phyloP scores from a whole-genome alignment of 1,139 yeast genomes.

The Debaryomycetaceae sp. region DNA sequence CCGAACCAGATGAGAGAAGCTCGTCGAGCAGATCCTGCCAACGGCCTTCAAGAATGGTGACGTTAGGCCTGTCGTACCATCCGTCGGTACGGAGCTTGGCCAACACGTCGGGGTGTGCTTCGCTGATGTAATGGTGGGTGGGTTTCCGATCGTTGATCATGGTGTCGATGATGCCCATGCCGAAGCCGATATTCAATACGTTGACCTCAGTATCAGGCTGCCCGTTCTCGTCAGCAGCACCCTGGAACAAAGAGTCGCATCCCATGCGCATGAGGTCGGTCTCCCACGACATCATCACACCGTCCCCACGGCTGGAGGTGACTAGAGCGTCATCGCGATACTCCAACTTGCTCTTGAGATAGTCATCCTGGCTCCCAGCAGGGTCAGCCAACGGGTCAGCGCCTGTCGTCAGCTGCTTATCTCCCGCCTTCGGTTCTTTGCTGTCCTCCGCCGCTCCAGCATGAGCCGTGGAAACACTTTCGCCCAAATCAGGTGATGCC shows the following conservation, averaged over 20 bases:
- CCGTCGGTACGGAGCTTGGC: constrained; percentile 67
- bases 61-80: constrained; percentile 76
- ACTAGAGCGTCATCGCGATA: constrained; percentile 70
- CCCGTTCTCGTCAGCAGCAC: constrained; percentile 21
- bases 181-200: constrained; percentile 86
- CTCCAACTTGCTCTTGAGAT: constrained; percentile 62
- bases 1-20: constrained; percentile 58
- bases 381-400: constrained; percentile 40
- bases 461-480: background rate
- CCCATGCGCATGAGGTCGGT: constrained; percentile 76
- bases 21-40: constrained; percentile 84
- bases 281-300: constrained; percentile 99
- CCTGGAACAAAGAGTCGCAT: constrained; percentile 61
- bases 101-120: constrained; percentile 92
- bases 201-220: constrained; percentile 40
- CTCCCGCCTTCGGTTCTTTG: background rate
- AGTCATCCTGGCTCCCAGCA: constrained; percentile 63
- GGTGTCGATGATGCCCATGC: constrained; percentile 92
- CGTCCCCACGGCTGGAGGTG: constrained; percentile 73
- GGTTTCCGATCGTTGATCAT: constrained; percentile 64
- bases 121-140: constrained; percentile 78
- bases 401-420: constrained; percentile 4
- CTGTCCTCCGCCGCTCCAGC: too few species aligned
- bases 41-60: constrained; percentile 74
- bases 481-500: constrained; percentile 9